Base-by-base conservation (phyloP, 352 stramenopile genomes). In the Phytophthora pistaciae region DNA sequence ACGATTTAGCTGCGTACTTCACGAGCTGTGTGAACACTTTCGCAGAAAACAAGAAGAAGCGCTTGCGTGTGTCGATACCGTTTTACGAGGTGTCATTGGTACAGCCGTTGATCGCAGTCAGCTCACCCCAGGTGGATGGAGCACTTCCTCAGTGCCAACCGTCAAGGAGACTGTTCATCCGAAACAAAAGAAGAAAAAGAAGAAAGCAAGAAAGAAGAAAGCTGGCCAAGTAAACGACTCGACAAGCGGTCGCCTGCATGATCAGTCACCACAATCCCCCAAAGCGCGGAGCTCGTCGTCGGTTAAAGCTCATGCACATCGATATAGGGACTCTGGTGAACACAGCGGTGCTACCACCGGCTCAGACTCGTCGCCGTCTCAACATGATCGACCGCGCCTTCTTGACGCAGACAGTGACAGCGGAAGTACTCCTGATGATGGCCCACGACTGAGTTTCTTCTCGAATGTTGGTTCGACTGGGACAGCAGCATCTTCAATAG, bases 71-170 rank as follows among this genome's bases (percentile, higher is more conserved):
- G 79, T 88, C 18, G 56, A 71, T 4, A 67, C 83, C 6, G 56
- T 88, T 5, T 49, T 92, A 21, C 36, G 64, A 9, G 60, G 75
- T 13, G 63, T 92, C n/a, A 85, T 93, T 57, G 68, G 82, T 10
- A 27, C 42, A 6, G 76, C 82, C 20, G 64, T 87, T 23, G 54
- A 68, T 4, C 38, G 68, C 38, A 56, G 56, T 8, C 25, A 65
- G 40, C 20, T 71, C 33, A 64, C 44, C 23, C 48, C 71, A 36
- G 71, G 71, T 65, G 56, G 53, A 6, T 79, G 70, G 63, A 72
- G 59, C 21, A 33, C 62, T 18, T 54, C 21, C 23, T 55, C 27
- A 3, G 60, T 68, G 29, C 50, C 8, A 27, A 56, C 5, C 16
- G 18, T 44, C 6, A 59, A 58, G 13, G 56, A 69, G 8, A 44